Base-by-base conservation (phyloP, 306 rosid genomes). In the Dalbergia cultrata region DNA sequence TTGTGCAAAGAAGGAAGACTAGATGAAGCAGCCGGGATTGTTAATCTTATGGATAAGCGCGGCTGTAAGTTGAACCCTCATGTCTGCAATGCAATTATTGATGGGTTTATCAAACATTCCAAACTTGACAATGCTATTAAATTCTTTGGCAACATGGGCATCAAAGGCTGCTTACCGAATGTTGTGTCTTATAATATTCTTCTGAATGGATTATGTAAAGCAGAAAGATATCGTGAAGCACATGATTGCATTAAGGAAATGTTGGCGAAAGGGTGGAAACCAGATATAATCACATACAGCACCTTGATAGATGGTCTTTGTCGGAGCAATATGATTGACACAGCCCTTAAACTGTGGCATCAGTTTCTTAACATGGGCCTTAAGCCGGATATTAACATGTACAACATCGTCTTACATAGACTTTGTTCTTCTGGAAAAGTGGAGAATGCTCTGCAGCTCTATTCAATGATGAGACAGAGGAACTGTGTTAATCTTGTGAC, bases 401-500 rank as follows among this genome's bases (percentile, higher is more conserved):
- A 88, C 89, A 93, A 95, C 86, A 90, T 89, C 80, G 85, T 95
- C 43, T 89, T 93, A 76, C 98, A 95, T 76, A 93, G 91, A 61
- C 93, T 95, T 71, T 93, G 98, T 83, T 89, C 87, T 64, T 90
- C 87, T 58, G 91, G 91, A 33, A 96, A 93, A 80, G 79, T 88
- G 62, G 85, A 87, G 65, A 74, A 70, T 76, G 98, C 97, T 62
- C 47, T 90, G 86, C 88, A 82, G 84, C 85, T 93, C 68, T 96
- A 86, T 93, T 85, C 84, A 56, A 84, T 68, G 80, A 88, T 93
- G 89, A 73, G 78, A 83, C 79, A 77, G 67, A 82, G 69, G 83
- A 84, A 83, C 49, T 86, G 85, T 74, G 74, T 75, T 49, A 90
- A 92, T 86, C 92, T 93, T 79, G 94, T 92, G 43, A 93, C 97